phyloP scores from a whole-genome alignment of 2,329 filamentous ascomycete genomes.

The Sclerotinia nivalis region DNA sequence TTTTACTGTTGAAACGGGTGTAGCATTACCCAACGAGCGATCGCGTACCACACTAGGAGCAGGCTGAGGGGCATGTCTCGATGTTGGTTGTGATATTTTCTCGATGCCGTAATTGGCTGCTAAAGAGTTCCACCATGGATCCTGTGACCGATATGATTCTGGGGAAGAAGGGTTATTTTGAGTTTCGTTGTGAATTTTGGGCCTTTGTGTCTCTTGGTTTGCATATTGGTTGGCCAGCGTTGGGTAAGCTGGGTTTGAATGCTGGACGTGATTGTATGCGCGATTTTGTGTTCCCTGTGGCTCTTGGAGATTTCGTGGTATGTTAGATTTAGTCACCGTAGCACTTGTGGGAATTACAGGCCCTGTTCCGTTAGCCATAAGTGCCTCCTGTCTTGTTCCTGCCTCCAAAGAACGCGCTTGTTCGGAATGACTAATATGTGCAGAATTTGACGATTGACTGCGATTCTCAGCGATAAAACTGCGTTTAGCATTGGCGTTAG shows the following conservation, averaged over 20 bases:
- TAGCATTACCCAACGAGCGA: neutral
- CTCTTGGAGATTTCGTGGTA: neutral
- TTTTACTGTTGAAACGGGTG: neutral
- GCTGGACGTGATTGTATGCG: neutral
- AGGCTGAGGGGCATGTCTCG: neutral
- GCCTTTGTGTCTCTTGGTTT: neutral
- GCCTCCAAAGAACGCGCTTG: neutral
- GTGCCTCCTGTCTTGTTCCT: neutral
- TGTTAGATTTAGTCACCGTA: neutral
- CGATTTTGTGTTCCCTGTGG: neutral
- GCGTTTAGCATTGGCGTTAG: neutral
- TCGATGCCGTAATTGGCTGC: slow-evolving; percentile 8
- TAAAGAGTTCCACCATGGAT: slow-evolving; percentile 18
- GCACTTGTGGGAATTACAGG: neutral
- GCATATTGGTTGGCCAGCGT: neutral
- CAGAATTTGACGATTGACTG: neutral
- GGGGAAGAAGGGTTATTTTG: neutral
- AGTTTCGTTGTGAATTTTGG: neutral
- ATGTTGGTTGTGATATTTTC: slow-evolving; percentile 4
- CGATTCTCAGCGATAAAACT: neutral
- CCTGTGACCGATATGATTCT: slow-evolving; percentile 5
- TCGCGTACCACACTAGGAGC: neutral
- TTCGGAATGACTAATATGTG: neutral
- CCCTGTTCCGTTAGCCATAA: neutral
- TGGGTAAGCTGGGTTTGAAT: neutral